Evolutionary conservation across 2,329 filamentous ascomycete genomes (phyloP).

Genomic region (Plectosphaerella sp.): DNA sequence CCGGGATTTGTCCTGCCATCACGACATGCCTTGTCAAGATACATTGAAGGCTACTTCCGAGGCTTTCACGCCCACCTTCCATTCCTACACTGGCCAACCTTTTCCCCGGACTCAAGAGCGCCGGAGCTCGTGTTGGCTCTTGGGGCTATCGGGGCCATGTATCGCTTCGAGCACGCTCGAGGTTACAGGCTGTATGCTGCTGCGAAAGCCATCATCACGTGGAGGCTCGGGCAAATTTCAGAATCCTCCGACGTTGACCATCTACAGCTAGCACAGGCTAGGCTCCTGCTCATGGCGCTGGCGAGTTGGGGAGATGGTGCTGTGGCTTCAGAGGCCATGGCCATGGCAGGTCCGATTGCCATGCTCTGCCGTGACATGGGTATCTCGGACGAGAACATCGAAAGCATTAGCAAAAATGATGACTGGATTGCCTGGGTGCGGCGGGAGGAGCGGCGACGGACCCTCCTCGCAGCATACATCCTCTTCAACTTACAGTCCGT

Average conservation of each 20-base stretch:
- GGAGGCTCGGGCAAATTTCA: constrained; percentile 42
- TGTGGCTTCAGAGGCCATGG: constrained; percentile 51
- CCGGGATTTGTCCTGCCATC: constrained; percentile 42
- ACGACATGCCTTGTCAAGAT: constrained; percentile 39
- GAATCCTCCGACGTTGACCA: constrained; percentile 32
- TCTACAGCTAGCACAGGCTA: constrained; percentile 32
- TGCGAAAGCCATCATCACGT: constrained; percentile 47
- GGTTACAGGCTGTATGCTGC: constrained; percentile 54
- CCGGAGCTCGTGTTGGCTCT: constrained; percentile 45
- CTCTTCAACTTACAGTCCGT: constrained; percentile 57
- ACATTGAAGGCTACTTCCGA: constrained; percentile 46
- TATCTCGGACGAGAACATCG: constrained; percentile 17
- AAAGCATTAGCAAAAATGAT: background rate
- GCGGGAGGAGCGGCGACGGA: background rate
- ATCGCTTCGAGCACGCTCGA: constrained; percentile 42
- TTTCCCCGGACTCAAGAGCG: constrained; percentile 36
- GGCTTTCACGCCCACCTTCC: constrained; percentile 46
- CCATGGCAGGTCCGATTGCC: constrained; percentile 51
- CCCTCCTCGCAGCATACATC: constrained; percentile 40
- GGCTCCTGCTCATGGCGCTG: constrained; percentile 51
- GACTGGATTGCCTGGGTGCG: constrained; percentile 48
- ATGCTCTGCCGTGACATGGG: constrained; percentile 51
- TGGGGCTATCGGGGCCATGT: constrained; percentile 42
- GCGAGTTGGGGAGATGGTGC: constrained; percentile 57
- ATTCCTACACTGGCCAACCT: constrained; percentile 44